These are phyloP conservation scores for Beauveria sp. DNA, from an alignment of 2,329 filamentous ascomycete species.

Conservation along the genomic window DNA sequence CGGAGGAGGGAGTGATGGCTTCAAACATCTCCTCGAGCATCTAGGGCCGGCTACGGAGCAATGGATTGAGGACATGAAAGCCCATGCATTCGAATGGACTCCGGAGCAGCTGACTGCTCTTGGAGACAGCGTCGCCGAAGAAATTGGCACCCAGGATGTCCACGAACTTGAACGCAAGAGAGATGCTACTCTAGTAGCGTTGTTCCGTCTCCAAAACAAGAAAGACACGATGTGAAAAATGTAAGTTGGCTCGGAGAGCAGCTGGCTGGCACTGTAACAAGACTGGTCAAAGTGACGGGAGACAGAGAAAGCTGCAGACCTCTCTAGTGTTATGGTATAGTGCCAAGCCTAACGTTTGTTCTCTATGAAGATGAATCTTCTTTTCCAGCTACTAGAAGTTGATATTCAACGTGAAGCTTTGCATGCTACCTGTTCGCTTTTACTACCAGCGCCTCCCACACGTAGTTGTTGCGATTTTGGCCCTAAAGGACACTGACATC, in stretches of 20 bases:
- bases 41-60: conserved; percentile 9
- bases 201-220: neutral
- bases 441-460: too few species aligned
- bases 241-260: neutral
- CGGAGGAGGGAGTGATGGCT: conserved; percentile 17
- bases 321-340: neutral
- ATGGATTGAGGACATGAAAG: conserved; percentile 11
- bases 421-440: too few species aligned
- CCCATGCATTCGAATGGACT: neutral
- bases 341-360: neutral
- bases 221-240: neutral
- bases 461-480: too few species aligned
- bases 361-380: neutral
- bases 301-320: neutral
- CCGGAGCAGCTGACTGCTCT: neutral
- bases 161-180: neutral
- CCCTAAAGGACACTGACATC: too few species aligned
- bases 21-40: conserved; percentile 15
- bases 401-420: neutral
- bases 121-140: neutral
- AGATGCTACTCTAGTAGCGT: neutral
- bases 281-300: neutral
- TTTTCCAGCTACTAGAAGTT: neutral
- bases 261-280: neutral
- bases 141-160: neutral